Percentiles rank a stretch among this genome's conserved stretches.
Evolutionary conservation across 495 filamentous ascomycete species (phyloP).

Genomic region (Xylaria grammica): DNA sequence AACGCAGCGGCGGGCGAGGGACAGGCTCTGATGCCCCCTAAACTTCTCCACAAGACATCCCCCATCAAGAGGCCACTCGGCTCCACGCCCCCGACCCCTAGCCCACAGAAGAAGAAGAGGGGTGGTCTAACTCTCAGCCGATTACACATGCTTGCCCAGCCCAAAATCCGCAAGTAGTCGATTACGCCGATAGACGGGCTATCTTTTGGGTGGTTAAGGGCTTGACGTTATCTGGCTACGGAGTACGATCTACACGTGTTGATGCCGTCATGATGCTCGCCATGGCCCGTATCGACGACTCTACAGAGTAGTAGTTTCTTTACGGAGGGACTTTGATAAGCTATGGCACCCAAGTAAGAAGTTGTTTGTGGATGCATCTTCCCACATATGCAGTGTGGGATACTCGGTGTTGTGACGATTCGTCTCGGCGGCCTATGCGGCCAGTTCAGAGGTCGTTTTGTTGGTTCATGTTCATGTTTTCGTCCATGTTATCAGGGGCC

Average conservation of each 20-base stretch:
- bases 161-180: conserved; percentile 53
- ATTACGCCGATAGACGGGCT: background rate
- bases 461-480: conserved; percentile 2
- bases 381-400: background rate
- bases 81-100: conserved; percentile 34
- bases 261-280: background rate
- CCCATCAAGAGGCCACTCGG: conserved; percentile 36
- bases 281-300: background rate
- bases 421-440: too few relatives aligned
- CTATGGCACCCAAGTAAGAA: background rate
- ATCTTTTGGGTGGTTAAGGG: background rate
- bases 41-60: conserved; percentile 32
- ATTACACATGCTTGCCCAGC: conserved; percentile 58
- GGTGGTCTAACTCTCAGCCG: conserved; percentile 52
- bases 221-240: background rate
- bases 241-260: background rate
- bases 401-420: background rate
- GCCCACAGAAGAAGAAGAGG: conserved; percentile 53
- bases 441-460: background rate
- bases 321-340: background rate
- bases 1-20: conserved; percentile 54
- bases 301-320: background rate
- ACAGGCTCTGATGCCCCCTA: conserved; percentile 48
- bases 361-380: background rate
- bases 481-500: background rate